Evolutionary conservation across 495 filamentous ascomycete species (phyloP).

Genomic region (Oidiodendron maius): DNA sequence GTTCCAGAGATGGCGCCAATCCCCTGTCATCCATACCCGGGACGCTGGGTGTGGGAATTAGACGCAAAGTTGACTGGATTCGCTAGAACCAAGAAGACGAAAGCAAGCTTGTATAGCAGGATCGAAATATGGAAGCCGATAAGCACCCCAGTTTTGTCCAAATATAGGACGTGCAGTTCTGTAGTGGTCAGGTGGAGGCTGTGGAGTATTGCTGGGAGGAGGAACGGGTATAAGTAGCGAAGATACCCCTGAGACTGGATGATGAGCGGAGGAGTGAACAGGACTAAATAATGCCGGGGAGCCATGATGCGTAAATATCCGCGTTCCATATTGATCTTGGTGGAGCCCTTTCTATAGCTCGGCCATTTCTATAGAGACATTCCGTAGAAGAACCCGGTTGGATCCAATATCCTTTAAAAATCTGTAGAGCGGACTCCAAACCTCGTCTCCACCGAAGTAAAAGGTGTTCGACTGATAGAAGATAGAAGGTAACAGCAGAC

Average conservation of each 20-base stretch:
- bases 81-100: background rate
- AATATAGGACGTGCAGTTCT: background rate
- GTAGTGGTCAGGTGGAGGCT: background rate
- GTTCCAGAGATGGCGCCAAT: background rate
- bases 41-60: background rate
- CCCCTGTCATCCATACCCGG: background rate
- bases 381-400: background rate
- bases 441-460: background rate
- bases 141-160: background rate
- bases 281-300: background rate
- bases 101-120: slow-evolving; percentile 9
- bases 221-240: background rate
- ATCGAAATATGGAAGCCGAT: background rate
- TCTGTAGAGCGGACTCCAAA: slow-evolving; percentile 5
- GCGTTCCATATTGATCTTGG: slow-evolving; percentile 1
- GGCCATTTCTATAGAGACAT: background rate
- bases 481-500: background rate
- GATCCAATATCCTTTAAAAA: slow-evolving; percentile 4
- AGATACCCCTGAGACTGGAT: background rate
- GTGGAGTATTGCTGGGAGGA: background rate
- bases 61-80: background rate
- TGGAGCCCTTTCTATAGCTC: background rate
- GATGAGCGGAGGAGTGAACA: background rate
- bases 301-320: background rate
- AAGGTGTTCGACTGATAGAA: slow-evolving; percentile 7